Evolutionary conservation across 2,329 filamentous ascomycete genomes (phyloP), one percentile per base, ranked within the genome.

Genomic region (Pseudogymnoascus sp.): DNA sequence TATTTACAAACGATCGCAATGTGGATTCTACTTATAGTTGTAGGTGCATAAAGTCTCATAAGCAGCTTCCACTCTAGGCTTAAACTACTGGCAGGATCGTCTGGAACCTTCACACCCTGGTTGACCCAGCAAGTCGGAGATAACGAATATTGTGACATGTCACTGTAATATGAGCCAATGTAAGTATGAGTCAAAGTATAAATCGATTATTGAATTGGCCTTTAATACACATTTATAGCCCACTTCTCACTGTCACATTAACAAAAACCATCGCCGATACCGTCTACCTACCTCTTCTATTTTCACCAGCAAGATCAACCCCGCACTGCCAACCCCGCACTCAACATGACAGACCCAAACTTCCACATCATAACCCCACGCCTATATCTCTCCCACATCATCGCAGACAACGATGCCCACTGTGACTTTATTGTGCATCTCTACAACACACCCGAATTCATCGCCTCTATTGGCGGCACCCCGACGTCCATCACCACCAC

Each of bases 351-450:
- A 2, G 67, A 70, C 63, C 65, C 65, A 13, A 66, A 65, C 39
- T 72, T 72, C 65, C 51, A 66, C 62, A 69, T 74, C 62, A 45
- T 63, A 11, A 71, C 71, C 14, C 67, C 70, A 8, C 69, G 72
- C 8, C 71, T 74, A 14, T 65, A 64, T 54, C 62, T 73, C 45
- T 69, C 68, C 10, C 64, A 70, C 63, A 65, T 70, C 36, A 61
- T 65, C 3, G 63, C 71, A 28, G 16, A 36, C 36, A 36, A 63
- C 16, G 64, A 31, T 4, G 28, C 28, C 8, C 28, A 31, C 28
- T 31, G 28, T 4, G 28, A 31, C 28, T 31, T 31, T 10, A 11
- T 31, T 4, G 28, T 31, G 28, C 8, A 31, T 31, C 28, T 31
- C 8, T 31, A 31, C 28, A 31, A 31, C 28, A 31, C 28, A 3